A percentile compares a stretch with the other conserved stretches of the same genome.
These are phyloP conservation scores for Trichothecium roseum DNA, from an alignment of 2,329 filamentous ascomycete species.

Conservation along the genomic window DNA sequence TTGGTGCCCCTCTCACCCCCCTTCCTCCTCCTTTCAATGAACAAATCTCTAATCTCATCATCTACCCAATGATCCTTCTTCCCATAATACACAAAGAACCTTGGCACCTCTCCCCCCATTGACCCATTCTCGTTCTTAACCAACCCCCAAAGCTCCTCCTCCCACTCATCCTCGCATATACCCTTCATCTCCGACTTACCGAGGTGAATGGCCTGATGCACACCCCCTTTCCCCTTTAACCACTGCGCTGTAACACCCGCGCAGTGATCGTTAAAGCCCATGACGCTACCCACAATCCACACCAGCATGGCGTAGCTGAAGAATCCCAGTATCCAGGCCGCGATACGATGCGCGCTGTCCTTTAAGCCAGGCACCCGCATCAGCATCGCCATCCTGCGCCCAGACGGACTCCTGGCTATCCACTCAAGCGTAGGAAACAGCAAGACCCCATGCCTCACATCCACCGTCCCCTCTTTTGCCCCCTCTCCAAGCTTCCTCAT, in stretches of 20 bases:
- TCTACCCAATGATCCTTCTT: slow-evolving; percentile 54
- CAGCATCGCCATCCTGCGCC: slow-evolving; percentile 32
- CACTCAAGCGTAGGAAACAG: slow-evolving; percentile 69
- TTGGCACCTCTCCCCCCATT: slow-evolving; percentile 24
- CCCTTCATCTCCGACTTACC: slow-evolving; percentile 49
- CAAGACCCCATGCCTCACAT: slow-evolving; percentile 41
- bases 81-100: slow-evolving; percentile 51
- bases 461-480: background rate
- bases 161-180: slow-evolving; percentile 50
- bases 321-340: slow-evolving; percentile 27
- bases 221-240: slow-evolving; percentile 44
- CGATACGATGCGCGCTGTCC: slow-evolving; percentile 27
- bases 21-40: slow-evolving; percentile 34
- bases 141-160: slow-evolving; percentile 45
- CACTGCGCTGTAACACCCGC: slow-evolving; percentile 41
- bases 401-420: slow-evolving; percentile 53
- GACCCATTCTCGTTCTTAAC: slow-evolving; percentile 7
- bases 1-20: slow-evolving; percentile 33
- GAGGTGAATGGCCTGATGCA: slow-evolving; percentile 49
- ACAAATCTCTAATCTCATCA: slow-evolving; percentile 41
- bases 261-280: slow-evolving; percentile 38
- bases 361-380: slow-evolving; percentile 31
- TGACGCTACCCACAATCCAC: slow-evolving; percentile 29
- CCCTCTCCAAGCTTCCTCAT: slow-evolving; percentile 33
- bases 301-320: slow-evolving; percentile 27